Base-by-base conservation (phyloP, 805 yeast genomes). In the Kodamaea fukazawae region DNA sequence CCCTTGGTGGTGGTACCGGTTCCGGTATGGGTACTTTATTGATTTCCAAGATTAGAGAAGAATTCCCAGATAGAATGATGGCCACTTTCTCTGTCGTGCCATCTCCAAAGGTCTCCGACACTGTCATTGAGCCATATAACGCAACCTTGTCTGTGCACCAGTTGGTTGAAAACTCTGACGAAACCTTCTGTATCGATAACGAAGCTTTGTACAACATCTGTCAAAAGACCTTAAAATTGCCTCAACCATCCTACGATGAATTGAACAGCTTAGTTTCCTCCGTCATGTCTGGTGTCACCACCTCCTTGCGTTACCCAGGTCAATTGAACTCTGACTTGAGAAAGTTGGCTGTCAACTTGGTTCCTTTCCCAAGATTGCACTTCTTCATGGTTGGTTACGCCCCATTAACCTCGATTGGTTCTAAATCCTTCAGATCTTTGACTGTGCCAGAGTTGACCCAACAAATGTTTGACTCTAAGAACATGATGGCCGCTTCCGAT, bases 311-410 rank as follows among this genome's bases (percentile, higher is more conserved):
- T 68, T 89, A 83, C 74, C 96, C 96, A 45, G 96, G 96, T 60
- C 96, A 89, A 71, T 79, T 89, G 61, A 89, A 89, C 71, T 83
- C 95, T 17, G 96, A 89, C 67, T 73, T 89, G 61, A 82, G 96
- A 70, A 89, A 89, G 65, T 75, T 89, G 58, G 96, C 96, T 11
- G 96, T 89, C 44, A 89, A 89, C 70, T 75, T 89, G 67, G 95
- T 89, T 44, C 96, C 96, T 38, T 89, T 88, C 81, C 95, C 95
- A 61, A 81, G 96, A 67, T 78, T 89, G 60, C 96, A 89, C 69
- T 89, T 89, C 74, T 89, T 89, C 67, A 89, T 87, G 83, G 96
- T 87, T 43, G 96, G 96, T 46, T 88, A 86, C 63, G 96, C 96
- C 28, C 96, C 96, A 48, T 75, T 89, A 60, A 82, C 93, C 34